A percentile compares a stretch with the other conserved stretches of the same genome.
phyloP scores from a whole-genome alignment of 2,329 filamentous ascomycete genomes.

The Colletotrichum phormii region DNA sequence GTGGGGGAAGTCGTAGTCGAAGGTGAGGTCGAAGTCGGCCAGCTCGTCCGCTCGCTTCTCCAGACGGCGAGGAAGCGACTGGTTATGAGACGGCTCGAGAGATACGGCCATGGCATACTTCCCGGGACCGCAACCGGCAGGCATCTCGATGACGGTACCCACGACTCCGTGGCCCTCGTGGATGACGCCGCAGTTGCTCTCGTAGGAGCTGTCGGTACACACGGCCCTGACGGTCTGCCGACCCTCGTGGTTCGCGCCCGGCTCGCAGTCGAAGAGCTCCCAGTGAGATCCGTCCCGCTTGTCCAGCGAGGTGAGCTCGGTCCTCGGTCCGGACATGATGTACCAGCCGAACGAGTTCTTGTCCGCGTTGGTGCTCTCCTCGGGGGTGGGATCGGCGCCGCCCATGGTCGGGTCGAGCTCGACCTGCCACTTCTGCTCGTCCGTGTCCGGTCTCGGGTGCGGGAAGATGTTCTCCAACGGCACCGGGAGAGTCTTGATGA shows the following conservation, averaged over 20 bases:
- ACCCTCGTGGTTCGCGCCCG: neutral
- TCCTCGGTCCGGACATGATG: constrained; percentile 1
- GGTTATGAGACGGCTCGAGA: neutral
- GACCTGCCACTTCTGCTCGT: neutral
- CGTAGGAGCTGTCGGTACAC: constrained; percentile 2
- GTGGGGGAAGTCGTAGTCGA: constrained; percentile 14
- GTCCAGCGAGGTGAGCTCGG: neutral
- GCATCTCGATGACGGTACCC: constrained; percentile 13
- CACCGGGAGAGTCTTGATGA: neutral
- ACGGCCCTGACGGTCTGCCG: constrained; percentile 1
- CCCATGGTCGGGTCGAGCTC: constrained; percentile 3
- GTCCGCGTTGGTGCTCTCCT: constrained; percentile 2
- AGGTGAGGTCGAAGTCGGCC: constrained; percentile 3
- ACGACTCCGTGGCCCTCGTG: neutral
- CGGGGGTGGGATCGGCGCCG: neutral
- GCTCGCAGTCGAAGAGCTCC: constrained; percentile 12
- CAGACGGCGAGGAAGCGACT: neutral
- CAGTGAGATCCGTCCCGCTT: constrained; percentile 17
- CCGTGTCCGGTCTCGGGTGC: neutral
- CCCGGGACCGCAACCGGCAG: constrained; percentile 2
- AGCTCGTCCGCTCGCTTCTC: neutral
- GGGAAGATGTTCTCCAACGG: constrained; percentile 6
- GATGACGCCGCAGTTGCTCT: constrained; percentile 17
- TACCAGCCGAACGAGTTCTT: constrained; percentile 7
- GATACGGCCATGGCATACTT: constrained; percentile 12